These are phyloP conservation scores for Pyronema omphalodes DNA, from an alignment of 495 filamentous ascomycete genomes.

Conservation along the genomic window DNA sequence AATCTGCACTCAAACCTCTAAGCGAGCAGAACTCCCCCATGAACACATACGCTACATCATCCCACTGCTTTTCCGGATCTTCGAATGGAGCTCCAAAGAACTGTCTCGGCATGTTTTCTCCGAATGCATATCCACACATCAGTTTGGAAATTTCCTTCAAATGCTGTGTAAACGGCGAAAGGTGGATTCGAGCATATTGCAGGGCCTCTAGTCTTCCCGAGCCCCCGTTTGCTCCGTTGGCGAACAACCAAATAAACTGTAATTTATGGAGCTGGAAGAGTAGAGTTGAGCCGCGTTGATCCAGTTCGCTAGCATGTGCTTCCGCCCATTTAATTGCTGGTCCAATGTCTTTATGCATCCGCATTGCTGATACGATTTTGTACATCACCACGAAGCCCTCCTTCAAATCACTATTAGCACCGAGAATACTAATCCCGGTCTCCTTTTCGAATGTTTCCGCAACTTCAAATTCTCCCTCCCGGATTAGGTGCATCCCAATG, in stretches of 20 bases:
- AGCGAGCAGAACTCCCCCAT: constrained; percentile 91
- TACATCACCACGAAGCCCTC: constrained; percentile 78
- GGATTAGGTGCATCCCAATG: constrained; percentile 86
- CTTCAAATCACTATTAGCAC: constrained; percentile 36
- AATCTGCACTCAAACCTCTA: constrained; percentile 68
- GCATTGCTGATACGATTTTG: constrained; percentile 60
- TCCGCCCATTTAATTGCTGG: constrained; percentile 81
- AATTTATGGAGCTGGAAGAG: constrained; percentile 84
- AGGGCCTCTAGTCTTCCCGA: constrained; percentile 35
- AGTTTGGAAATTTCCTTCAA: constrained; percentile 58
- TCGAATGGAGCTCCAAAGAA: constrained; percentile 60
- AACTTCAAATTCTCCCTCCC: constrained; percentile 82
- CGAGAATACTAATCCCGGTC: constrained; percentile 21
- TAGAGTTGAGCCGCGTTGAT: constrained; percentile 71
- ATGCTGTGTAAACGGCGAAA: constrained; percentile 51
- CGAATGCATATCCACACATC: constrained; percentile 55
- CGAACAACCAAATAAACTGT: constrained; percentile 72
- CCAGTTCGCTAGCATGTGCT: constrained; percentile 46
- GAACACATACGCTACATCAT: constrained; percentile 64
- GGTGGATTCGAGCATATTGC: constrained; percentile 49
- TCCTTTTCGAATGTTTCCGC: constrained; percentile 66
- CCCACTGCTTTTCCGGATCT: constrained; percentile 51
- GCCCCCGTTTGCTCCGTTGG: constrained; percentile 24
- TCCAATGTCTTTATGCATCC: constrained; percentile 44
- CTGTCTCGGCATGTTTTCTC: constrained; percentile 36